Base-by-base conservation (phyloP, 805 yeast species). In the Sporopachydermia quercuum region DNA sequence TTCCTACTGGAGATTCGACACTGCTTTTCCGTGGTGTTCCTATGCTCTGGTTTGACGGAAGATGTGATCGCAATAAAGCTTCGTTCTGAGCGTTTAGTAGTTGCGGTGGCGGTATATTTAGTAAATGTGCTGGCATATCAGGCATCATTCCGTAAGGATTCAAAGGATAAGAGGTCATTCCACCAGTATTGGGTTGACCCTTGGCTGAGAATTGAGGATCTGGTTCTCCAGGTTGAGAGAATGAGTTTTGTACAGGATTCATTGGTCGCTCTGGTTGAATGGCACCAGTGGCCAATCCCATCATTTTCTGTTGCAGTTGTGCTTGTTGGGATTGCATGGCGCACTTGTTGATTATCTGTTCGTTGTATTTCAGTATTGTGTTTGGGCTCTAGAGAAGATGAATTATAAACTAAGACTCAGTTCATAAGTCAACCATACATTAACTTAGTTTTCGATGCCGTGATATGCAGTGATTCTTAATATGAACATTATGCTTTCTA, bases 231-330 rank as follows among this genome's bases (percentile, higher is more conserved):
- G 30, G 30, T n/a, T 23, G 30, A 8, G 30, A n/a, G 30, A 8
- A 23, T 8, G 30, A n/a, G n/a, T 23, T 23, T n/a, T 23, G 30
- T 8, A 8, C 30, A 8, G 30, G 30, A 8, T 23, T 8, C 8
- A 8, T n/a, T 23, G 30, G 30, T 23, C n/a, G 30, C 30, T n/a
- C 30, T 23, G 30, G 30, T 23, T 23, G 30, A 23, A 23, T 23
- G 8, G 30, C 30, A 8, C 30, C 30, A 8, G 30, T 8, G 13
- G 30, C 30, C 30, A 23, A n/a, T 8, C 30, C 30, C 30, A 23
- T 23, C 30, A 23, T 23, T 23, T 23, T 23, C 30, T 23, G 30
- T n/a, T 23, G 30, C 8, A 23, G 8, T 23, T 23, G 30, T n/a
- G 30, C 30, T 23, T 23, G 30, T 23, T 23, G 30, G 8, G 30